phyloP scores from a whole-genome alignment of 202 grass and related monocot species.

The Panicum hallii region DNA sequence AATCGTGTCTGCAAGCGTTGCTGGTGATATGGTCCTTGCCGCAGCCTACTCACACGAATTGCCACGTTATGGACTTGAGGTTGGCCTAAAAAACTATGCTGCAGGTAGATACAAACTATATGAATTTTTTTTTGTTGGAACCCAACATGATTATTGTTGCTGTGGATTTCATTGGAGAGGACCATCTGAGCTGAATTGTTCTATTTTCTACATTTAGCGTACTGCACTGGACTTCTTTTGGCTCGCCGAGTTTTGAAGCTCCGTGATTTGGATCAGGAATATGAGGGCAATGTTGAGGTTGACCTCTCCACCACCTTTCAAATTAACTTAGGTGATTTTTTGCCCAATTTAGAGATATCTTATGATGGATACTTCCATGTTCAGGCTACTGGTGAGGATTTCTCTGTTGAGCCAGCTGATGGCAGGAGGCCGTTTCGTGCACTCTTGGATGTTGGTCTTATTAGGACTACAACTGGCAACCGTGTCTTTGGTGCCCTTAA shows the following conservation, averaged over 20 bases:
- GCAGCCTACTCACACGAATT: constrained; percentile 72
- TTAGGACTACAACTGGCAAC: constrained; percentile 78
- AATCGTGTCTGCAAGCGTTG: constrained; percentile 63
- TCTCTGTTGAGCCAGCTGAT: constrained; percentile 57
- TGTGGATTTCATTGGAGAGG: neutral
- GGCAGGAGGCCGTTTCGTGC: constrained; percentile 74
- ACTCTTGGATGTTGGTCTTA: constrained; percentile 74
- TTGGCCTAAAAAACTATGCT: constrained; percentile 82
- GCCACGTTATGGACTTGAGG: constrained; percentile 69
- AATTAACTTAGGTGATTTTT: neutral
- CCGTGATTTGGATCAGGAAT: constrained; percentile 64
- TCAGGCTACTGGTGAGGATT: constrained; percentile 75
- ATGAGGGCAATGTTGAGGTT: constrained; percentile 73
- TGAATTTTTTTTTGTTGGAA: neutral
- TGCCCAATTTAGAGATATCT: neutral
- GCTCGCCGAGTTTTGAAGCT: constrained; percentile 67
- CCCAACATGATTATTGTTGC: neutral
- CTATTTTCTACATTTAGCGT: constrained; percentile 43
- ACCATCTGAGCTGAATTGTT: neutral
- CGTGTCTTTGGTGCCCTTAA: constrained; percentile 81
- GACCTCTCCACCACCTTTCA: neutral
- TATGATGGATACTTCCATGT: neutral
- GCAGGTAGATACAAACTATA: constrained; percentile 41
- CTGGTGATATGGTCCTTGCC: constrained; percentile 67
- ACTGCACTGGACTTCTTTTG: constrained; percentile 78